Percentiles rank a stretch among this genome's conserved stretches.
Conservation (phyloP, 2,329 filamentous ascomycete species). For the Pseudonectria foliicola region DNA sequence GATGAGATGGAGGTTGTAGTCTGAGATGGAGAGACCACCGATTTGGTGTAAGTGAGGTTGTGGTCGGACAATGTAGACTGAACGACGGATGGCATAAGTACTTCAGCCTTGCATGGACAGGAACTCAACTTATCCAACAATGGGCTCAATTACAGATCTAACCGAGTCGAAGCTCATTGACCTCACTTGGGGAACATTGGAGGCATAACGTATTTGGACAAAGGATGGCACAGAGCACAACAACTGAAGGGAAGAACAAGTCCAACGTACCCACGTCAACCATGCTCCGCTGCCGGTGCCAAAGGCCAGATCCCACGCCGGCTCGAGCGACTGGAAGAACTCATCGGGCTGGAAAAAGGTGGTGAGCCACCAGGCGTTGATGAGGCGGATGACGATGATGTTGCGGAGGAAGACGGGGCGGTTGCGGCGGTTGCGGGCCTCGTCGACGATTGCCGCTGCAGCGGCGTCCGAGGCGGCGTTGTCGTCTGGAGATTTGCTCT, state of each 20-base stretch:
- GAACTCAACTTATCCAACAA: no score
- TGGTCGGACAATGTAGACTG: no score
- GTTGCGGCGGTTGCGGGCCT: conserved; percentile 16
- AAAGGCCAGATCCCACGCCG: conserved; percentile 86
- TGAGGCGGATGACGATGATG: conserved; percentile 62
- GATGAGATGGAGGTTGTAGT: background rate
- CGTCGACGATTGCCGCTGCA: conserved; percentile 6
- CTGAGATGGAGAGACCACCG: background rate
- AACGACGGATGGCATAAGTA: no score
- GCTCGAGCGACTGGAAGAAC: conserved; percentile 92
- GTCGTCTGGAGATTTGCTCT: no score
- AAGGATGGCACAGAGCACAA: background rate
- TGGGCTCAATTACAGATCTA: no score
- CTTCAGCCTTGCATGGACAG: no score
- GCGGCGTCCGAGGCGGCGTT: background rate
- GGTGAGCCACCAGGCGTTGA: conserved; percentile 69
- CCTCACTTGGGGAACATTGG: no score
- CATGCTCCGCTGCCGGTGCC: conserved; percentile 71
- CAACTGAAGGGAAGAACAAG: background rate
- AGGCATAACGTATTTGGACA: background rate
- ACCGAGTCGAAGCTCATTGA: no score
- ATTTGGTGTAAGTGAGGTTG: background rate
- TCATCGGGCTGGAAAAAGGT: conserved; percentile 99
- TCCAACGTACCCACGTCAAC: conserved; percentile 79
- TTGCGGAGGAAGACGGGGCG: conserved; percentile 23